phyloP scores from a whole-genome alignment of 2,329 filamentous ascomycete species.

The Trichoderma hamatum region DNA sequence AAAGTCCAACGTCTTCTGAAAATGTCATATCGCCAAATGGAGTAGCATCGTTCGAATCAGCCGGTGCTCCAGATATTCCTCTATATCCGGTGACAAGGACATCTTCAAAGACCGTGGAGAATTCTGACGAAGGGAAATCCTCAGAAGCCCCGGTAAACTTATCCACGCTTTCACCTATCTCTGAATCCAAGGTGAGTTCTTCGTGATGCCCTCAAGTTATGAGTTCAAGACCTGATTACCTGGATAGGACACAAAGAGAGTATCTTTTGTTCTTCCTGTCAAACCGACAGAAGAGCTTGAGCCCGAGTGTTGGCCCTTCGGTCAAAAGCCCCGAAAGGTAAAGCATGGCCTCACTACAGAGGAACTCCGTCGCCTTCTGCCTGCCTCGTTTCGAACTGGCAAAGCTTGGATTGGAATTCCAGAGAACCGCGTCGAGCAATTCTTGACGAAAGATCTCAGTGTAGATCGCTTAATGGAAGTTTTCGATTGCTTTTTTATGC shows the following conservation, averaged over 20 bases:
- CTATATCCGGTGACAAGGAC: not conserved
- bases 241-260: not conserved
- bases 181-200: not conserved
- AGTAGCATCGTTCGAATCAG: not conserved
- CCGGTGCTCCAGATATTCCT: not conserved
- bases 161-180: not conserved
- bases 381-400: slow-evolving; percentile 5
- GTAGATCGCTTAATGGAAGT: not conserved
- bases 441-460: slow-evolving; percentile 9
- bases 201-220: not conserved
- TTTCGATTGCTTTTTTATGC: not conserved
- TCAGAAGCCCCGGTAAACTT: not conserved
- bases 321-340: not conserved
- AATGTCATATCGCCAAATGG: not conserved
- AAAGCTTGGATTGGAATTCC: not conserved
- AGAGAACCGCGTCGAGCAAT: not conserved
- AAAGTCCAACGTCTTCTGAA: not conserved
- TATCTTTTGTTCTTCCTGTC: not conserved
- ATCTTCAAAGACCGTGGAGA: not conserved
- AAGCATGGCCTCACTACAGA: not conserved
- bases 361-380: not conserved
- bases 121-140: not conserved
- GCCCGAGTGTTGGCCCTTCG: not conserved
- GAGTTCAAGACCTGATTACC: not conserved
- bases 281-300: not conserved